Evolutionary conservation across 805 yeast genomes (phyloP), one percentile per base, ranked within the genome.

Genomic region (Starmerella apis): DNA sequence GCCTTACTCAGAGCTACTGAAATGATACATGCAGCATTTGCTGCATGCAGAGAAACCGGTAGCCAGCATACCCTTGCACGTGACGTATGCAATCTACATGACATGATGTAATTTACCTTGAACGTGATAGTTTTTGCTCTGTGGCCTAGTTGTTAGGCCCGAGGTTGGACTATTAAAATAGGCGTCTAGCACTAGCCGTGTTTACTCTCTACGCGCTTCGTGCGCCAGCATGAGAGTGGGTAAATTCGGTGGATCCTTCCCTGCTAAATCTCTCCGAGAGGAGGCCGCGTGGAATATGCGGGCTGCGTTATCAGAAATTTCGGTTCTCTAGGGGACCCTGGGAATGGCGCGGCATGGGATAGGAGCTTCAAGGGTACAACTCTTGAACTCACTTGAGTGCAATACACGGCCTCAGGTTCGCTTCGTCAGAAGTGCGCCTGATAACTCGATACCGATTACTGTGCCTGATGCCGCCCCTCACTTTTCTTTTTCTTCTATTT

Each of bases 401-500:
- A 60, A 60, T 60, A 52, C 62, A 60, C 61, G 62, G 63, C 55
- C 35, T 20, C 38, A 36, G 50, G 52, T 18, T 27, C 14, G 14
- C 35, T n/a, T 27, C 43, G 13, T 23, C n/a, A 8, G n/a, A n/a
- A n/a, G 43, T n/a, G 36, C 41, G 48, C 36, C 54, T 46, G 54
- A 51, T 33, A 24, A 59, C 63, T 56, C 63, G 63, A 60, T 60
- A 60, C 63, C 63, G 63, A 60, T 60, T 58, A 60, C 49, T 46
- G 55, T 46, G 41, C 56, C 43, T 57, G 60, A 53, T 55, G 50
- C 50, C 23, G 27, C 37, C 47, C 37, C 11, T 23, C 33, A 28
- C 35, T 32, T 28, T 48, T 28, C 19, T 36, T 35, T 36, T 11
- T 31, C 19, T 4, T 16, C 35, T 16, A n/a, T 2, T 18, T 8